Percentiles rank a stretch among this genome's conserved stretches.
Evolutionary conservation across 371 early-diverging fungal genomes (phyloP).

Genomic region (Batkoa obscura): DNA sequence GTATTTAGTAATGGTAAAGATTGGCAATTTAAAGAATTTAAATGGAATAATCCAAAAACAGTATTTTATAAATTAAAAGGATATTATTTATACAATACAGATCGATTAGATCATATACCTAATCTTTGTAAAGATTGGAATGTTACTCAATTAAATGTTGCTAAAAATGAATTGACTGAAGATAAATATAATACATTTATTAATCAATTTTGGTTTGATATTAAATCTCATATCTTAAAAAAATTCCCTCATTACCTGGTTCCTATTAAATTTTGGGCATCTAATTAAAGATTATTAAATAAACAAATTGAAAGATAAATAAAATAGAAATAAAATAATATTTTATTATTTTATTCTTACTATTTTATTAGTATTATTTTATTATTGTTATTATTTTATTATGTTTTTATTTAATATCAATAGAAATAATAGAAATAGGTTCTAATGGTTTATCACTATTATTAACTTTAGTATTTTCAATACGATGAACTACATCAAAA

Average conservation of each 20-base stretch:
- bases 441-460: conserved; percentile 65
- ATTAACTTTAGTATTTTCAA: conserved; percentile 57
- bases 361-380: no score
- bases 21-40: conserved; percentile 89
- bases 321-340: no score
- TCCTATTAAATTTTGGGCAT: no score
- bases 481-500: conserved; percentile 77
- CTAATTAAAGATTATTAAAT: no score
- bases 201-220: no score
- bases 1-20: conserved; percentile 75
- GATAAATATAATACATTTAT: no score
- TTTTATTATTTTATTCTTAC: no score
- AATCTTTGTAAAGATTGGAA: neutral
- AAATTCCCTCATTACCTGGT: no score
- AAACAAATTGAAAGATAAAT: no score
- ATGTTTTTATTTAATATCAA: conserved; percentile 33
- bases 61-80: conserved; percentile 63
- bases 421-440: conserved; percentile 44
- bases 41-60: conserved; percentile 57
- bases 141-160: neutral
- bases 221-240: no score
- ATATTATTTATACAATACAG: conserved; percentile 55
- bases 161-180: no score
- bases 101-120: conserved; percentile 22
- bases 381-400: neutral